phyloP scores from a whole-genome alignment of 169 alveolate species.

The Babesia caballi region DNA sequence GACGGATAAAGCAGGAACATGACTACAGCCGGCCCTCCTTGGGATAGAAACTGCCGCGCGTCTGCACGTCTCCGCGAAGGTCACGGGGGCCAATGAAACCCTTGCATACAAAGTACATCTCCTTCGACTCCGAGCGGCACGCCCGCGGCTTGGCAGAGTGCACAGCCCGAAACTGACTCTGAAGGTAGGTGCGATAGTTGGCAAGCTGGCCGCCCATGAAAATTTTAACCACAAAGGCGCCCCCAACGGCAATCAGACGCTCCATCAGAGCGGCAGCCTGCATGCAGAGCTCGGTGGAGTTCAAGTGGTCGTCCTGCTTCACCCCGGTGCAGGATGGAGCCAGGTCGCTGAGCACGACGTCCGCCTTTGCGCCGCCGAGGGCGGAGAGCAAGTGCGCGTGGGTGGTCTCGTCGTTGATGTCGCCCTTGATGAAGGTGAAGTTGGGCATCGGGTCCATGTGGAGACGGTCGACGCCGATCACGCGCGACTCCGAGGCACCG shows the following conservation, averaged over 20 bases:
- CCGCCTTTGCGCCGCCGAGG: conserved; percentile 67
- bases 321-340: conserved; percentile 76
- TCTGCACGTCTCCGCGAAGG: conserved; percentile 71
- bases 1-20: too few species aligned
- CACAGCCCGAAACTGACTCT: conserved; percentile 67
- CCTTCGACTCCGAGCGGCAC: conserved; percentile 71
- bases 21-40: conserved; percentile 68
- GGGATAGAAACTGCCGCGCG: conserved; percentile 70
- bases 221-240: conserved; percentile 76
- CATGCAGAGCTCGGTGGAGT: conserved; percentile 75
- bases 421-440: conserved; percentile 72
- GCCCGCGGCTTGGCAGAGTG: conserved; percentile 75
- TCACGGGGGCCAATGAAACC: conserved; percentile 70
- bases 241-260: conserved; percentile 69
- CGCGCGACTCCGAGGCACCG: conserved; percentile 53
- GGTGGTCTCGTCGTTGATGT: conserved; percentile 69
- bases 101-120: conserved; percentile 75
- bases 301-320: conserved; percentile 76
- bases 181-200: conserved; percentile 71
- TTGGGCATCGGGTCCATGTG: conserved; percentile 71
- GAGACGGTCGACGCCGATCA: conserved; percentile 54
- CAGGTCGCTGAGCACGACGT: conserved; percentile 72
- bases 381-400: conserved; percentile 56
- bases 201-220: conserved; percentile 75
- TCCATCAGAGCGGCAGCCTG: conserved; percentile 76